phyloP scores from a whole-genome alignment of 192 early-diverging fungal genomes.

The Phycomyces nitens region DNA sequence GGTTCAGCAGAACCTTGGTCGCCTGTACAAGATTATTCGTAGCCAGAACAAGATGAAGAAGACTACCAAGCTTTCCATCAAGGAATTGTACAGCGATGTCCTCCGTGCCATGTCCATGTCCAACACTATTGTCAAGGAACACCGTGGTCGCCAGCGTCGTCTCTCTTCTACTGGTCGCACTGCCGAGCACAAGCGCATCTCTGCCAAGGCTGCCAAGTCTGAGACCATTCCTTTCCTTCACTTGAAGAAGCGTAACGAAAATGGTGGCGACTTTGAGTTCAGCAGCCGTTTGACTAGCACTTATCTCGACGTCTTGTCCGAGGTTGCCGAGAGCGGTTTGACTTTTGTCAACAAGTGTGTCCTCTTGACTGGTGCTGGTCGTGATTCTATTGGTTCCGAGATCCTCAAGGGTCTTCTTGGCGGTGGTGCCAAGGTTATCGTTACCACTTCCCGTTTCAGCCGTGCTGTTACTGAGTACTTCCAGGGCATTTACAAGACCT shows the following conservation, averaged over 20 bases:
- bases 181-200: conserved; percentile 47
- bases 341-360: conserved; percentile 84
- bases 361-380: conserved; percentile 87
- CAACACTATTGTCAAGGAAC: conserved; percentile 63
- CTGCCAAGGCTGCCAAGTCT: conserved; percentile 42
- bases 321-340: conserved; percentile 79
- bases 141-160: conserved; percentile 47
- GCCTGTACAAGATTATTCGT: conserved; percentile 78
- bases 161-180: conserved; percentile 38
- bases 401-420: conserved; percentile 78
- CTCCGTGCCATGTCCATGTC: conserved; percentile 74
- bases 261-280: conserved; percentile 81
- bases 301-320: conserved; percentile 78
- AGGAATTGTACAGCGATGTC: conserved; percentile 68
- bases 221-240: conserved; percentile 78
- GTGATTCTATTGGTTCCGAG: conserved; percentile 85
- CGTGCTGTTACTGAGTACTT: conserved; percentile 77
- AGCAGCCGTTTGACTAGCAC: conserved; percentile 70
- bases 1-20: conserved; percentile 73
- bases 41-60: conserved; percentile 75
- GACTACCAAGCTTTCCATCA: conserved; percentile 64
- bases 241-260: conserved; percentile 64
- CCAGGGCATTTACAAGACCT: conserved; percentile 80
- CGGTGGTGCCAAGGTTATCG: conserved; percentile 86
- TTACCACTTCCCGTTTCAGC: conserved; percentile 90